Evolutionary conservation across 2,329 filamentous ascomycete genomes (phyloP).

Genomic region (Amauroascus niger): DNA sequence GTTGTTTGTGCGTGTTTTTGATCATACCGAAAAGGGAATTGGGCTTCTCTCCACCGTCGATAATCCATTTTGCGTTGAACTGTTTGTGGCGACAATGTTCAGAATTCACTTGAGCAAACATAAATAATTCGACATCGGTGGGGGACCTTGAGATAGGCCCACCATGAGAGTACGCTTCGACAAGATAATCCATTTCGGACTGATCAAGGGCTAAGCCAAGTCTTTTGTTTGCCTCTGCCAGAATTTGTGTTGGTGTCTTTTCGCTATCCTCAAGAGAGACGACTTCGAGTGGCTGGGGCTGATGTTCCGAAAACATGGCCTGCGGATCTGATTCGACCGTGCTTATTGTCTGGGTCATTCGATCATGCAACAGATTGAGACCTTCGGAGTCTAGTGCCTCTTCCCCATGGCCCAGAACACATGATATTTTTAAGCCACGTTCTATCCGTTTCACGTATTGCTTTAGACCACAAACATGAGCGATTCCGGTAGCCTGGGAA

Average conservation of each 20-base stretch:
- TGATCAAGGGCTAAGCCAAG: constrained; percentile 79
- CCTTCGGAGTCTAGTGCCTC: constrained; percentile 49
- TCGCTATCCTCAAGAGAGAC: constrained; percentile 62
- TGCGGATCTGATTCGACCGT: constrained; percentile 57
- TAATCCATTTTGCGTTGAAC: constrained; percentile 94
- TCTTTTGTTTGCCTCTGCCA: constrained; percentile 73
- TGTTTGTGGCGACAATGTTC: constrained; percentile 86
- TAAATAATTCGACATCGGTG: constrained; percentile 91
- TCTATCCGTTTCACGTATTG: constrained; percentile 68
- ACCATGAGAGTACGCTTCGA: constrained; percentile 65
- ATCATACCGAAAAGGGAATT: constrained; percentile 93
- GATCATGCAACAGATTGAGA: constrained; percentile 65
- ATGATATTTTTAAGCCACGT: constrained; percentile 66
- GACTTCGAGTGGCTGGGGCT: constrained; percentile 57
- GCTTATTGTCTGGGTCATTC: constrained; percentile 84
- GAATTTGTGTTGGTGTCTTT: constrained; percentile 56
- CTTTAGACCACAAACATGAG: constrained; percentile 77
- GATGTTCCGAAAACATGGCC: constrained; percentile 66
- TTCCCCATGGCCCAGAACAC: constrained; percentile 50
- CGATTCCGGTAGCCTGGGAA: constrained; percentile 88
- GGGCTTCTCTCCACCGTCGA: constrained; percentile 72
- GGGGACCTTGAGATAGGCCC: constrained; percentile 52
- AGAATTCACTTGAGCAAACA: constrained; percentile 99
- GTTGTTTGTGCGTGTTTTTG: constrained; percentile 74
- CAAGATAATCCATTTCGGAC: constrained; percentile 85